These are phyloP conservation scores for Schizosaccharomyces lindneri DNA, from an alignment of 805 yeast species.

Conservation along the genomic window DNA sequence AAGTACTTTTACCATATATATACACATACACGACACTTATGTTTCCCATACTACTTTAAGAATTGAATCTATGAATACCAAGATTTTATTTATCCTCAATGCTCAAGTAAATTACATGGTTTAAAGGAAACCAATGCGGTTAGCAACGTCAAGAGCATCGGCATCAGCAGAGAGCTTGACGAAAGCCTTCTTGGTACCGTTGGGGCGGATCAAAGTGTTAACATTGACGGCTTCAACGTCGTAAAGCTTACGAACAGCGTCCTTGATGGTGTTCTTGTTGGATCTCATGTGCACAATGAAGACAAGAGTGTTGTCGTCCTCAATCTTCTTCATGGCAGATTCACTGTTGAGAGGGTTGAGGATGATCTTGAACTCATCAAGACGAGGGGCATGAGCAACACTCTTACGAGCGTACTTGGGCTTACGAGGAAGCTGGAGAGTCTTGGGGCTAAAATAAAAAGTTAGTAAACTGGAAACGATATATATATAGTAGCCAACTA, in stretches of 20 bases:
- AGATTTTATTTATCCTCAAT: not conserved
- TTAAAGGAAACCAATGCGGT: conserved; percentile 98
- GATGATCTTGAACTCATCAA: conserved; percentile 85
- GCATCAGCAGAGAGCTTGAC: conserved; percentile 95
- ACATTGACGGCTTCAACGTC: conserved; percentile 82
- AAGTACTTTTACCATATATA: too few relatives aligned
- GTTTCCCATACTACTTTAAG: not conserved
- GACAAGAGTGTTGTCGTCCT: conserved; percentile 96
- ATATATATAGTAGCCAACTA: too few relatives aligned
- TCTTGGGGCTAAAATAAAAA: conserved; percentile 48
- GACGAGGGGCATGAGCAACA: conserved; percentile 92
- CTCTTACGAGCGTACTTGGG: conserved; percentile 91
- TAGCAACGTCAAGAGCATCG: conserved; percentile 98
- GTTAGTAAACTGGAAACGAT: not conserved
- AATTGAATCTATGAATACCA: not conserved
- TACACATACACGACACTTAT: too few relatives aligned
- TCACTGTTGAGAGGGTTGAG: conserved; percentile 90
- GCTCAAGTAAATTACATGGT: conserved; percentile 4
- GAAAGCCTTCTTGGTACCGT: conserved; percentile 99
- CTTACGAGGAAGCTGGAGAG: conserved; percentile 74
- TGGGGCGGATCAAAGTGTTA: conserved; percentile 94
- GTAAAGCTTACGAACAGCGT: conserved; percentile 94
- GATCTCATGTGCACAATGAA: conserved; percentile 93
- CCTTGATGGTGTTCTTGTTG: conserved; percentile 95
- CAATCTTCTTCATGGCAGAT: conserved; percentile 98